phyloP scores from a whole-genome alignment of 2,329 filamentous ascomycete genomes.

The Lasiodiplodia gonubiensis region DNA sequence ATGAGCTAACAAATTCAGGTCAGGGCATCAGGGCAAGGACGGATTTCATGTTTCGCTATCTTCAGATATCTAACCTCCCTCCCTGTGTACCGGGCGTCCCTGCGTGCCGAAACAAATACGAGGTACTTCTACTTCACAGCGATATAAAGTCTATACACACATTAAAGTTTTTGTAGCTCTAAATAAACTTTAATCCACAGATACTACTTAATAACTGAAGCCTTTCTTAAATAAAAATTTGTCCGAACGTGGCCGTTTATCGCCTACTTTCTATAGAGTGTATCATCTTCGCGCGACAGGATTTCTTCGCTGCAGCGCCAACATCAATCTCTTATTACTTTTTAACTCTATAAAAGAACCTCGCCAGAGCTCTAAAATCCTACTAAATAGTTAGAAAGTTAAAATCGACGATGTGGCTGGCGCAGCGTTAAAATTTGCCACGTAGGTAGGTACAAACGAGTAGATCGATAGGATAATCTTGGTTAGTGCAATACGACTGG shows the following conservation, averaged over 20 bases:
- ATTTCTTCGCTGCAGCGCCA: slow-evolving; percentile 20
- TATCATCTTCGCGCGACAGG: slow-evolving; percentile 12
- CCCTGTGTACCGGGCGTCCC: slow-evolving; percentile 1
- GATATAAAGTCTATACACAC: slow-evolving; percentile 12
- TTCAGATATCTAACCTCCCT: neutral
- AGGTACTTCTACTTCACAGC: slow-evolving; percentile 19
- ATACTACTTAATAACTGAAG: slow-evolving; percentile 14
- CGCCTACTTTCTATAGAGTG: slow-evolving; percentile 13
- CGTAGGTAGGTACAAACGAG: neutral
- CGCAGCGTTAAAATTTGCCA: neutral
- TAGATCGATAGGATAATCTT: neutral
- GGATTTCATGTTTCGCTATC: neutral
- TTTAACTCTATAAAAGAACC: slow-evolving; percentile 1
- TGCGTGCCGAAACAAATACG: neutral
- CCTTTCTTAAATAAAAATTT: slow-evolving; percentile 2
- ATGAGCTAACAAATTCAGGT: neutral
- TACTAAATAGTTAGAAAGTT: neutral
- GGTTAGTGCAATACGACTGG: neutral
- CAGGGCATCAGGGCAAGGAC: neutral
- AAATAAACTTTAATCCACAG: slow-evolving; percentile 16
- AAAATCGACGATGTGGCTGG: neutral
- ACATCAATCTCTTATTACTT: slow-evolving; percentile 18
- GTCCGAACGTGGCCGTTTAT: slow-evolving; percentile 13
- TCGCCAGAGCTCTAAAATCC: neutral
- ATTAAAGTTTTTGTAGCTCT: slow-evolving; percentile 10